Evolutionary conservation across 805 yeast species (phyloP).

Genomic region (Jamesozyma hellenica): DNA sequence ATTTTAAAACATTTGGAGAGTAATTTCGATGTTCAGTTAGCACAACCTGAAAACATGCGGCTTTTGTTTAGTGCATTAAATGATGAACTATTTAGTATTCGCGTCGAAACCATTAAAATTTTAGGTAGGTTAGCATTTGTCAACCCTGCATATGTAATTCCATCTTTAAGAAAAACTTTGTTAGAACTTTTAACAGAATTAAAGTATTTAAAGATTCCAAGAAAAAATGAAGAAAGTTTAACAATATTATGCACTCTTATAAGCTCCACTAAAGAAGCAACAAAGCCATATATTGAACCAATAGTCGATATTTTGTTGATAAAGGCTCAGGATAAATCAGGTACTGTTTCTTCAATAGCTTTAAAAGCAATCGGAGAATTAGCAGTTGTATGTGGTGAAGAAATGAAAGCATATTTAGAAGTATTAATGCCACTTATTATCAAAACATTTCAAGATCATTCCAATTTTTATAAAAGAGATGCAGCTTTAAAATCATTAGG

Average conservation of each 20-base stretch:
- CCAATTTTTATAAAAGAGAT: constrained; percentile 70
- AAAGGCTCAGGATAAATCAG: constrained; percentile 54
- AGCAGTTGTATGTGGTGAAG: constrained; percentile 79
- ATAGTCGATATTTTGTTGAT: constrained; percentile 75
- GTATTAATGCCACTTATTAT: constrained; percentile 75
- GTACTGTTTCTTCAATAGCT: constrained; percentile 76
- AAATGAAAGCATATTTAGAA: constrained; percentile 56
- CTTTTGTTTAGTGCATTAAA: constrained; percentile 75
- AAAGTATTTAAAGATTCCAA: constrained; percentile 63
- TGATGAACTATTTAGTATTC: constrained; percentile 74
- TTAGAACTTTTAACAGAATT: constrained; percentile 75
- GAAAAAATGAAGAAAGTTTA: constrained; percentile 79
- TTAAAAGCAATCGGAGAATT: constrained; percentile 80
- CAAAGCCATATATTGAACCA: constrained; percentile 82
- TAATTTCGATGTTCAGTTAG: constrained; percentile 75
- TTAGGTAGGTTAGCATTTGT: constrained; percentile 75
- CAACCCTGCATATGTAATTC: constrained; percentile 91
- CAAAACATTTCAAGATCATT: constrained; percentile 83
- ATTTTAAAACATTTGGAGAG: constrained; percentile 63
- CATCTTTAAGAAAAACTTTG: constrained; percentile 73
- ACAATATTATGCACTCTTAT: constrained; percentile 61
- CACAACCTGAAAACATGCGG: constrained; percentile 83
- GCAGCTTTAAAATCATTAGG: constrained; percentile 81
- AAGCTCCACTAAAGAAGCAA: constrained; percentile 62
- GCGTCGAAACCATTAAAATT: constrained; percentile 63